phyloP scores from a whole-genome alignment of 441 rosid species.

The Corymbia citriodora region DNA sequence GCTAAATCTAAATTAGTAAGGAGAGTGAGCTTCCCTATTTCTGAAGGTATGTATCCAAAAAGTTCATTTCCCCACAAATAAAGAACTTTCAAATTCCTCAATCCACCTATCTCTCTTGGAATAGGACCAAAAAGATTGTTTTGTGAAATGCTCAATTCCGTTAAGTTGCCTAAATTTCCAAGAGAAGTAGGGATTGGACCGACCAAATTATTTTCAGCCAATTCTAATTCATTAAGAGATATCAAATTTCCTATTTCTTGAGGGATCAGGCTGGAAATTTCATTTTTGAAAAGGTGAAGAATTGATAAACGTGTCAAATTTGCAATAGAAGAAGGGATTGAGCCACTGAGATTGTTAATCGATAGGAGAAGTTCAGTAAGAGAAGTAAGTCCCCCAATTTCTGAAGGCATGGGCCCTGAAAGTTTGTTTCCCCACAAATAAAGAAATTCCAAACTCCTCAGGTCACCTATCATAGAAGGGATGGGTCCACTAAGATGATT shows the following conservation, averaged over 20 bases:
- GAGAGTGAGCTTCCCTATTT: background rate
- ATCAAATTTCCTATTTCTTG: background rate
- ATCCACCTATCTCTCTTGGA: background rate
- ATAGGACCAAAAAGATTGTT: background rate
- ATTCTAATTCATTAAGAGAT: background rate
- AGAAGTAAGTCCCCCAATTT: too few relatives aligned
- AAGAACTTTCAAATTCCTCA: background rate
- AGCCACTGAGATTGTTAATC: conserved; percentile 7
- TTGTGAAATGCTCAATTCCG: too few relatives aligned
- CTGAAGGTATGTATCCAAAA: background rate
- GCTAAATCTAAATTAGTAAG: background rate
- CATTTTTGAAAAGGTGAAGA: conserved; percentile 4
- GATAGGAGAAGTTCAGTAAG: too few relatives aligned
- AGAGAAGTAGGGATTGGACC: background rate
- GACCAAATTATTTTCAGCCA: too few relatives aligned
- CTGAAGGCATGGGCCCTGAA: too few relatives aligned
- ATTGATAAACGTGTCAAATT: conserved; percentile 12
- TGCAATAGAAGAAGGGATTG: conserved; percentile 26
- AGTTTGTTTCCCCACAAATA: too few relatives aligned
- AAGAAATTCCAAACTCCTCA: too few relatives aligned
- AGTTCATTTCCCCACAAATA: background rate
- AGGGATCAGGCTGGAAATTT: conserved; percentile 20
- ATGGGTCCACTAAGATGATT: background rate
- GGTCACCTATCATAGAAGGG: too few relatives aligned
- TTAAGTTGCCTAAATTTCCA: background rate